phyloP scores from a whole-genome alignment of 2,329 filamentous ascomycete genomes.

The Sporothrix euskadiensis region DNA sequence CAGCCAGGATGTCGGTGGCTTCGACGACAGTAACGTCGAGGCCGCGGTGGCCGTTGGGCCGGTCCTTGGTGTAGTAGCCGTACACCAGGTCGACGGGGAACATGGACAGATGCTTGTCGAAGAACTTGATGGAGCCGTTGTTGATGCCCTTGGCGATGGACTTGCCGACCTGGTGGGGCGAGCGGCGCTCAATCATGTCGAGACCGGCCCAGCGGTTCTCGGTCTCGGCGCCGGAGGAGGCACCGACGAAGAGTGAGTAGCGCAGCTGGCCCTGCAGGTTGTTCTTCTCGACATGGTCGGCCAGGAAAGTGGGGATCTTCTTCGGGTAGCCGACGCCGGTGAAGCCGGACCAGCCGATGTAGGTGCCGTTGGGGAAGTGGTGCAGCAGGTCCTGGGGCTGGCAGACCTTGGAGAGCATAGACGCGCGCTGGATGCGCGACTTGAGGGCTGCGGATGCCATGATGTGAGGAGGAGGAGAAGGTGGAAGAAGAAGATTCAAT shows the following conservation, averaged over 20 bases:
- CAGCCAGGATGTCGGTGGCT: conserved; percentile 81
- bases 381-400: conserved; percentile 77
- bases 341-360: conserved; percentile 89
- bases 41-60: conserved; percentile 67
- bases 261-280: conserved; percentile 78
- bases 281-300: conserved; percentile 88
- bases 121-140: conserved; percentile 83
- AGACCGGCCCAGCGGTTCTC: conserved; percentile 88
- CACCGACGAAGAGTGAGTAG: conserved; percentile 85
- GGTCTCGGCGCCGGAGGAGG: conserved; percentile 85
- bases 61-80: conserved; percentile 81
- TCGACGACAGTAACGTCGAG: conserved; percentile 84
- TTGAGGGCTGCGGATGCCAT: conserved; percentile 72
- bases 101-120: conserved; percentile 92
- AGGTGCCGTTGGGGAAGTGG: conserved; percentile 80
- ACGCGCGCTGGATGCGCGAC: conserved; percentile 72
- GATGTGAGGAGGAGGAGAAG: conserved; percentile 29
- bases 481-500: background rate
- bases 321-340: conserved; percentile 89
- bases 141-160: conserved; percentile 89
- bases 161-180: conserved; percentile 88
- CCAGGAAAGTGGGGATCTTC: conserved; percentile 79
- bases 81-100: conserved; percentile 86
- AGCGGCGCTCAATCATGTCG: conserved; percentile 85
- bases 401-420: conserved; percentile 77